These are phyloP conservation scores for Naumovozyma castellii DNA, from an alignment of 805 yeast genomes.

Conservation along the genomic window DNA sequence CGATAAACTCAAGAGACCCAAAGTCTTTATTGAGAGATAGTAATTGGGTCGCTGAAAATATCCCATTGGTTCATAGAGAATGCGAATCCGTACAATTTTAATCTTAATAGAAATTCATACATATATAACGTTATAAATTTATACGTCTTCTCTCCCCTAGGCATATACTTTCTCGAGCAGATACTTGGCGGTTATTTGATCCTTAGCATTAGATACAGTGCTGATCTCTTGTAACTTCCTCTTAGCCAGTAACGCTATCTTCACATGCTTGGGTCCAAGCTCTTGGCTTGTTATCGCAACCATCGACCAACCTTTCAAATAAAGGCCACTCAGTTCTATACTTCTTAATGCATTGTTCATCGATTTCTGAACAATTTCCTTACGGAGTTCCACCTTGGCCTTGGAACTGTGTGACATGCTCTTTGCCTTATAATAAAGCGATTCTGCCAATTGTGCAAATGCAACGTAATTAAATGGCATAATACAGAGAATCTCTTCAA, in stretches of 20 bases:
- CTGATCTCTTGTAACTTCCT: constrained; percentile 30
- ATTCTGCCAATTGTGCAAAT: constrained; percentile 23
- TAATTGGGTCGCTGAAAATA: constrained; percentile 69
- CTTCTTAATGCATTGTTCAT: constrained; percentile 53
- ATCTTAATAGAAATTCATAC: constrained; percentile 1
- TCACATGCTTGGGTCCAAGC: constrained; percentile 20
- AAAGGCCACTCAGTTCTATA: constrained; percentile 66
- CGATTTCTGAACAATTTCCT: constrained; percentile 13
- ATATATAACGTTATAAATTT: not conserved
- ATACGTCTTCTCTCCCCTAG: not conserved
- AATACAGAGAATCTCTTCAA: constrained; percentile 59
- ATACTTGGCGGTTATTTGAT: constrained; percentile 33
- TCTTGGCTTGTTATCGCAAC: constrained; percentile 34
- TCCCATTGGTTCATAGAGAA: constrained; percentile 37
- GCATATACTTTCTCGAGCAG: constrained; percentile 12
- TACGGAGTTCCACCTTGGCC: constrained; percentile 1
- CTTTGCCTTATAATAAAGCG: constrained; percentile 17
- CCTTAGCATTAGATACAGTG: constrained; percentile 25
- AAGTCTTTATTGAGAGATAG: constrained; percentile 67
- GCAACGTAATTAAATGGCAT: constrained; percentile 42
- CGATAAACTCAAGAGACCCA: constrained; percentile 51
- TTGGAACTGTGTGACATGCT: not conserved
- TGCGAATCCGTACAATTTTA: constrained; percentile 26
- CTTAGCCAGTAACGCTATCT: constrained; percentile 32
- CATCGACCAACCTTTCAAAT: constrained; percentile 69